phyloP scores from a whole-genome alignment of 2,329 filamentous ascomycete species.

The Beauveria sp. region DNA sequence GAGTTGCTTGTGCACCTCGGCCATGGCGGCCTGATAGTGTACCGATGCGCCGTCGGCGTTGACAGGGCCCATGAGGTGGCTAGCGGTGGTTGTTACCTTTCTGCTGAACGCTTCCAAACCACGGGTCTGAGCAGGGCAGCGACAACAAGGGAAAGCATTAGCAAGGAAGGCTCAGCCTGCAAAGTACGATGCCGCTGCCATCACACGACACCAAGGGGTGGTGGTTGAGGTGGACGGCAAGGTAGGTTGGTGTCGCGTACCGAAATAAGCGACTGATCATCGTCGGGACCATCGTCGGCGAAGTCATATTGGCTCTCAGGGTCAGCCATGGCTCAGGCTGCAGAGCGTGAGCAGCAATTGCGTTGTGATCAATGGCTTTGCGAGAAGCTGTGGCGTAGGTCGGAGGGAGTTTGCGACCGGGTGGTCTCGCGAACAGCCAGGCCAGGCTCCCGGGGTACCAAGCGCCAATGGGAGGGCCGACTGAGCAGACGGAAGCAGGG shows the following conservation, averaged over 20 bases:
- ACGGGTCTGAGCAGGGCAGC: constrained; percentile 52
- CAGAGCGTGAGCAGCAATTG: constrained; percentile 7
- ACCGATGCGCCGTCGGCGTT: constrained; percentile 40
- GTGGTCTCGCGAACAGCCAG: neutral
- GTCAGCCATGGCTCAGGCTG: constrained; percentile 31
- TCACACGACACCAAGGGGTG: constrained; percentile 24
- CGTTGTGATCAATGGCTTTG: constrained; percentile 3
- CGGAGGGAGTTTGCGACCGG: constrained; percentile 5
- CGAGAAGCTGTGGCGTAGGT: neutral
- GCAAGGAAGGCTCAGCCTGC: constrained; percentile 1
- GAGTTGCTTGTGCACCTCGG: constrained; percentile 82
- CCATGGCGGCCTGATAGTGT: constrained; percentile 83
- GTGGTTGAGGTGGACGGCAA: neutral
- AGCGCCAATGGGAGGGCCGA: constrained; percentile 3
- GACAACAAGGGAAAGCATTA: neutral
- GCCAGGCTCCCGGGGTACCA: neutral
- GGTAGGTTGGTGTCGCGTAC: constrained; percentile 20
- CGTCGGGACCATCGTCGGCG: constrained; percentile 36
- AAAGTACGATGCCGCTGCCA: constrained; percentile 10
- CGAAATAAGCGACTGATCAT: constrained; percentile 41
- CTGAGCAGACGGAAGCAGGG: neutral
- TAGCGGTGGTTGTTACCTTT: constrained; percentile 90
- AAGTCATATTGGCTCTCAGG: constrained; percentile 38
- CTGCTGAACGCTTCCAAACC: constrained; percentile 88
- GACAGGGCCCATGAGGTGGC: constrained; percentile 72